Evolutionary conservation across 495 filamentous ascomycete species (phyloP), one percentile per base, ranked within the genome.

Genomic region (Podospora anserina): DNA sequence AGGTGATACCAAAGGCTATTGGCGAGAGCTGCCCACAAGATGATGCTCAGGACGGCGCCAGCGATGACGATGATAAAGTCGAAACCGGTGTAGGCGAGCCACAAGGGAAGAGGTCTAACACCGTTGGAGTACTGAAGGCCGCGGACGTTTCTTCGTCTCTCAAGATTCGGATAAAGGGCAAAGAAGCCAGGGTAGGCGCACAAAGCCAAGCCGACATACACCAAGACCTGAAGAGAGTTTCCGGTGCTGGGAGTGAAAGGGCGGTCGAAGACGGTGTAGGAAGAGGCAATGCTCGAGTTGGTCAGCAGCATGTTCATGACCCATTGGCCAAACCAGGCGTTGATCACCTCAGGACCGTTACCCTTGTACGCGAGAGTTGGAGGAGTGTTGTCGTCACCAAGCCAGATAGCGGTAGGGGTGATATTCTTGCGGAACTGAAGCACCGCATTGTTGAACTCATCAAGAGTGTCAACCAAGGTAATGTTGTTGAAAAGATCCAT

Each of bases 91-190:
- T 97, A 94, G 11, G 93, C 91, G 3, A 90, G 78, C 90, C 92
- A 95, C 11, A 95, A 80, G 3, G 90, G 90, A 2, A 92, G 72
- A 0, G 85, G 84, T 49, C 89, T 82, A 13, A 92, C 91, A 63
- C 91, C 92, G 73, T 94, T 96, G 61, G 90, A 93, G 78, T 94
- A 97, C 72, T 97, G 90, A 57, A 97, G 80, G 16, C 90, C 90
- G 39, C 93, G 84, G 34, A 97, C 90, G 64, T 92, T 89, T 9
- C 88, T 78, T 13, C 92, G 81, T 13, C 93, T 84, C 76, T 97
- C 93, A 4, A 90, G 75, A 3, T 91, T 95, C 27, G 91, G 91
- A 78, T 97, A 97, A 19, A 97, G 83, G 1, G 90, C 88, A 72
- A 95, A 96, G 80, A 97, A 92, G 28, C 88, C 91, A 5, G 93